Base-by-base conservation (phyloP, 1,139 yeast genomes). In the Kodamaea sp. region DNA sequence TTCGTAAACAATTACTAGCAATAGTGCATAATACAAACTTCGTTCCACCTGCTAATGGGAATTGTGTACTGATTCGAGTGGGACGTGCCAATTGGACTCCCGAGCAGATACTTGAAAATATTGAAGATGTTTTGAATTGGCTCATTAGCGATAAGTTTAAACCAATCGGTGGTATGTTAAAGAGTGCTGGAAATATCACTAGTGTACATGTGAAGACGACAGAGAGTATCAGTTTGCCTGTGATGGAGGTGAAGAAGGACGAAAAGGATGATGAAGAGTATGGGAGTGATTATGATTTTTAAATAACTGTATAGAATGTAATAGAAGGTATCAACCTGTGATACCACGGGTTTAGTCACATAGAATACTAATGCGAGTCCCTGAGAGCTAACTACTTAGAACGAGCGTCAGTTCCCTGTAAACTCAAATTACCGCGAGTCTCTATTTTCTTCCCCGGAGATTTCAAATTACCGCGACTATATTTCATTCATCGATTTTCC, bases 121-220 rank as follows among this genome's bases (percentile, higher is more conserved):
- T 81, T n/a, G 69, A 75, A 43, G 77, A 75, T 39, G 76, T 81
- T 2, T 45, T 83, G 22, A 54, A 58, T 12, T 84, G 74, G 52
- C 60, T 84, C 32, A 63, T 70, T 2, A 73, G 73, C 31, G 67
- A 63, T 6, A 67, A 71, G 40, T 65, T 63, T 47, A 64, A 56
- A 44, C 84, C 85, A 0, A 71, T 78, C 32, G 87, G 87, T 1
- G 88, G 88, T 1, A 53, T 78, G 9, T 58, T 81, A 32, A 63
- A 63, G 37, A 62, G 64, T 12, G 57, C 65, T 30, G 55, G 57
- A 25, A 69, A 71, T 40, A 58, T 83, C 24, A 67, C 65, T 8
- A 77, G 79, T 30, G 60, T 79, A 12, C 76, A 77, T 50, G 65
- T 83, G 22, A 82, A 82, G 58, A 79, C 87, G 0, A 70, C 74